These are phyloP conservation scores for Fusarium begoniae DNA, from an alignment of 2,329 filamentous ascomycete species.

Conservation along the genomic window DNA sequence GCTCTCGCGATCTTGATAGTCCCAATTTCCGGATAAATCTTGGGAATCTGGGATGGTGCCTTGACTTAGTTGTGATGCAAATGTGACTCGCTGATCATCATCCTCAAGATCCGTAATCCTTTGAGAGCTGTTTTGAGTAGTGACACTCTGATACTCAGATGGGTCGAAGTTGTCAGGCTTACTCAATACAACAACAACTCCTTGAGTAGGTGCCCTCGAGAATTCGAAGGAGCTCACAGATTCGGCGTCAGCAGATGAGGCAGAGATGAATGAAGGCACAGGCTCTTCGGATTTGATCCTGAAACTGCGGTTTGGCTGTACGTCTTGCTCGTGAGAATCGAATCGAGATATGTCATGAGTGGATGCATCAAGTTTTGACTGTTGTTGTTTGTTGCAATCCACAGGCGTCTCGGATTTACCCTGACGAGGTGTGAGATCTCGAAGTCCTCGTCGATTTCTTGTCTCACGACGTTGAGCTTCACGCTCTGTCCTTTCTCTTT, in stretches of 20 bases:
- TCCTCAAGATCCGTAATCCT: slow-evolving; percentile 48
- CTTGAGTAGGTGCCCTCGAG: slow-evolving; percentile 13
- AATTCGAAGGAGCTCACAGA: slow-evolving; percentile 18
- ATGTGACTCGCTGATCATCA: slow-evolving; percentile 44
- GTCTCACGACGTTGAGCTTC: slow-evolving; percentile 3
- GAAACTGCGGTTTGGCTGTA: slow-evolving; percentile 33
- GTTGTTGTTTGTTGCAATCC: slow-evolving; percentile 33
- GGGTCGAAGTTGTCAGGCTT: slow-evolving; percentile 47
- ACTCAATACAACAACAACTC: slow-evolving; percentile 44
- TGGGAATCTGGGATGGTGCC: slow-evolving; percentile 57
- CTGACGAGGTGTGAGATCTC: slow-evolving; percentile 1
- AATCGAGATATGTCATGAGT: slow-evolving; percentile 16
- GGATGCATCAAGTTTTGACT: slow-evolving; percentile 23
- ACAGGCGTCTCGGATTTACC: background rate
- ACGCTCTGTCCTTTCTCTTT: background rate
- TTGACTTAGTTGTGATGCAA: slow-evolving; percentile 47
- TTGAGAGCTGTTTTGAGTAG: slow-evolving; percentile 43
- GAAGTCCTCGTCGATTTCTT: slow-evolving; percentile 2
- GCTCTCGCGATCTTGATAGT: slow-evolving; percentile 14
- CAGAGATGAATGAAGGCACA: slow-evolving; percentile 44
- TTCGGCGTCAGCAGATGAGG: slow-evolving; percentile 38
- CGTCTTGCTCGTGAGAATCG: slow-evolving; percentile 18
- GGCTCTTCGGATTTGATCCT: slow-evolving; percentile 42
- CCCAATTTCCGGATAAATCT: slow-evolving; percentile 44
- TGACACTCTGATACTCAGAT: slow-evolving; percentile 49